phyloP scores from a whole-genome alignment of 116 monocot species.

The Phalaenopsis hybrid region DNA sequence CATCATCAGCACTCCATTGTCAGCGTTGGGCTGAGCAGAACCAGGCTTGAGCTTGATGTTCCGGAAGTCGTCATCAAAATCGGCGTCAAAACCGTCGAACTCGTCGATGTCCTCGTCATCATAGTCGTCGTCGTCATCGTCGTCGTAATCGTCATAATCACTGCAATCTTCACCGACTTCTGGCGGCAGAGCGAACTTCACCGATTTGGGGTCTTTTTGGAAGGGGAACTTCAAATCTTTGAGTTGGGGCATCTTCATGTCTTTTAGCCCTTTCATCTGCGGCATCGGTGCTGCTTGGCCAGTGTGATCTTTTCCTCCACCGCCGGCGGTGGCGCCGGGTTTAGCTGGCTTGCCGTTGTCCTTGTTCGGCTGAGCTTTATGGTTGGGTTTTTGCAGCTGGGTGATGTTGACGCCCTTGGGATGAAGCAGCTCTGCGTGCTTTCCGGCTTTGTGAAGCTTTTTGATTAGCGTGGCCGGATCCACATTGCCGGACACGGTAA shows the following conservation, averaged over 20 bases:
- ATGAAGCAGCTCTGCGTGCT: conserved; percentile 32
- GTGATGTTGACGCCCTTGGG: conserved; percentile 25
- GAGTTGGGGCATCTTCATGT: conserved; percentile 39
- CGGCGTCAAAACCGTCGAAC: conserved; percentile 45
- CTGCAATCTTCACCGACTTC: conserved; percentile 38
- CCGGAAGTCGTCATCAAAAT: conserved; percentile 47
- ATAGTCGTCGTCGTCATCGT: conserved; percentile 21
- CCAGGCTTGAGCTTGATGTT: conserved; percentile 15
- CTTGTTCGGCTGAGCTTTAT: conserved; percentile 31
- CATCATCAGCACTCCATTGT: conserved; percentile 3
- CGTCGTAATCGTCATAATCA: conserved; percentile 43
- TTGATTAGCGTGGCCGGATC: conserved; percentile 41
- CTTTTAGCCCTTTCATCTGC: conserved; percentile 61
- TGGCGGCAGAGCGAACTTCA: conserved; percentile 35
- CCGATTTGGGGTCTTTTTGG: conserved; percentile 48
- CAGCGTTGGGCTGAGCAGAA: conserved; percentile 26
- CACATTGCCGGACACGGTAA: conserved; percentile 32
- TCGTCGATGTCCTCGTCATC: conserved; percentile 31
- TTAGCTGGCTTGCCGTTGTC: conserved; percentile 29
- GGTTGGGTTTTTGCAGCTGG: conserved; percentile 41
- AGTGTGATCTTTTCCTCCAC: conserved; percentile 33
- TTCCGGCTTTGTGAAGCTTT: conserved; percentile 34
- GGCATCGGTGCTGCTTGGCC: conserved; percentile 12
- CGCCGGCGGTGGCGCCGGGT: conserved; percentile 3
- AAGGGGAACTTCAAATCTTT: conserved; percentile 59